Evolutionary conservation across 495 filamentous ascomycete species (phyloP).

Genomic region (Aspergillus bridgeri): DNA sequence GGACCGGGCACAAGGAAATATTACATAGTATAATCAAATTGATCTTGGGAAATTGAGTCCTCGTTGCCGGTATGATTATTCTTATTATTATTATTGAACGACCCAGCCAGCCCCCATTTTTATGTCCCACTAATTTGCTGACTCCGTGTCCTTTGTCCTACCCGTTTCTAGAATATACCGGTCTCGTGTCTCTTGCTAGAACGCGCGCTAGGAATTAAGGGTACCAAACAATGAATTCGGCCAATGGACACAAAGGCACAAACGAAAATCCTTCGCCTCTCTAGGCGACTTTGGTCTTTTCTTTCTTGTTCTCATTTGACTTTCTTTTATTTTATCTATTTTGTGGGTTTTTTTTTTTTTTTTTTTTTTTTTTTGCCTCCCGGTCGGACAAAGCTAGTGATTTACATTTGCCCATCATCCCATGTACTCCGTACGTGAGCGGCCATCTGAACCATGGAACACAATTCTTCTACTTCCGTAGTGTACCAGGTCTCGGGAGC

Average conservation of each 20-base stretch:
- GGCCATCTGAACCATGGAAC: conserved; percentile 9
- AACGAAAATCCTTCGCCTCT: neutral
- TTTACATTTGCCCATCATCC: neutral
- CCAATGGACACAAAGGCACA: neutral
- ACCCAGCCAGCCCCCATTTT: neutral
- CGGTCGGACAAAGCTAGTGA: too few relatives aligned
- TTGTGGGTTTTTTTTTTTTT: neutral
- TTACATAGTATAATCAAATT: neutral
- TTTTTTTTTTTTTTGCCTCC: too few relatives aligned
- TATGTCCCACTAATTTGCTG: neutral
- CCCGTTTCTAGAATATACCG: conserved; percentile 3
- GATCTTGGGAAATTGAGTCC: too few relatives aligned
- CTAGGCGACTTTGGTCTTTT: too few relatives aligned
- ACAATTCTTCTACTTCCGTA: conserved; percentile 24
- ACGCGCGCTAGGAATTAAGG: conserved; percentile 11
- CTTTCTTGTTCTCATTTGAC: too few relatives aligned
- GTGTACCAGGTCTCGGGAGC: conserved; percentile 18
- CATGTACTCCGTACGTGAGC: neutral
- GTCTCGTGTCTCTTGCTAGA: conserved; percentile 2
- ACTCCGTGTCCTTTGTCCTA: neutral
- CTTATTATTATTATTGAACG: neutral
- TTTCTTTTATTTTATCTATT: neutral
- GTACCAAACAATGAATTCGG: conserved; percentile 3
- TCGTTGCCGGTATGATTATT: too few relatives aligned
- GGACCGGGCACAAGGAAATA: neutral